Conservation (phyloP, 139 green algal species). For the Micromonas commoda region DNA sequence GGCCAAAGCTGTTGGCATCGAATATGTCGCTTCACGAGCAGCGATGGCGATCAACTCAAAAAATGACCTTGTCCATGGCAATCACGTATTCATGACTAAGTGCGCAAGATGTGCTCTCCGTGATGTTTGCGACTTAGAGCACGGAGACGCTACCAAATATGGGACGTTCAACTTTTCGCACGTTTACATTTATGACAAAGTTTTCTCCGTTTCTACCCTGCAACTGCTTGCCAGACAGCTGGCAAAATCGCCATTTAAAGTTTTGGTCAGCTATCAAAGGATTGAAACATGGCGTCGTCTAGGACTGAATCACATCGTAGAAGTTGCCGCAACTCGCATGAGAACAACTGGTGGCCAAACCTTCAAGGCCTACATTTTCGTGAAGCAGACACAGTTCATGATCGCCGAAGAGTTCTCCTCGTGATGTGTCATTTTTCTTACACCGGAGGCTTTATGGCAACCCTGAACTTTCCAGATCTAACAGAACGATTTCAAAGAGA, state of each 20-base stretch:
- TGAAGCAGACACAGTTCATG: neutral
- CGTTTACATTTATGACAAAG: slow-evolving; percentile 20
- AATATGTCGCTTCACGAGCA: slow-evolving; percentile 15
- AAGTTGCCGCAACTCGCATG: neutral
- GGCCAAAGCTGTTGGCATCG: neutral
- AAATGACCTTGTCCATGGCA: neutral
- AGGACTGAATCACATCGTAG: neutral
- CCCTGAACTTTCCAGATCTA: too few species aligned
- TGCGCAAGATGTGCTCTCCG: neutral
- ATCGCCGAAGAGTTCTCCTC: too few species aligned
- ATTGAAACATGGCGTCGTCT: neutral
- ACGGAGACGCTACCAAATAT: slow-evolving; percentile 17
- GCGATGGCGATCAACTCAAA: neutral
- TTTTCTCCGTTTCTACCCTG: neutral
- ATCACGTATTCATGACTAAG: neutral
- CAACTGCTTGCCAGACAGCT: neutral
- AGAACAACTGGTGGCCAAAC: slow-evolving; percentile 16
- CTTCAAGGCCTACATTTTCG: slow-evolving; percentile 4
- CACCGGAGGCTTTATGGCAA: neutral
- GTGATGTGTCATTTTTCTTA: neutral
- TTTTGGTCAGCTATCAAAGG: slow-evolving; percentile 12
- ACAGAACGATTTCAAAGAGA: too few species aligned
- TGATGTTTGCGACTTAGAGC: neutral
- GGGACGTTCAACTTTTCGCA: slow-evolving; percentile 13
- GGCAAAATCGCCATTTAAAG: neutral